Evolutionary conservation across 257 asterid species (phyloP).

Genomic region (Verbena officinalis): DNA sequence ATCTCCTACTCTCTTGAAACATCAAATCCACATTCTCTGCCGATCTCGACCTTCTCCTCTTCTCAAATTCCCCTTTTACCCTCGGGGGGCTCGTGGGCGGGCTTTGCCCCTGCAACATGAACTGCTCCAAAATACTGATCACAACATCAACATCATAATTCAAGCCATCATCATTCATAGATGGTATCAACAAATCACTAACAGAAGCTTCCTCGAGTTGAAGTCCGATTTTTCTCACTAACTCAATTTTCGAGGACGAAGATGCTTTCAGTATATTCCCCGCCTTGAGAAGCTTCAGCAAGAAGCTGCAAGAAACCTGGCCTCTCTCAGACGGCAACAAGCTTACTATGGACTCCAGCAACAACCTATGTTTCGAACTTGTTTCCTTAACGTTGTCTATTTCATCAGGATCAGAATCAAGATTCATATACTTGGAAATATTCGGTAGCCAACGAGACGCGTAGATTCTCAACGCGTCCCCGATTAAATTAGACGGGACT

Average conservation of each 20-base stretch:
- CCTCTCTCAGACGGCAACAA: conserved; percentile 74
- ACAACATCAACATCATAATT: conserved; percentile 68
- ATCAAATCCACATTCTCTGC: conserved; percentile 66
- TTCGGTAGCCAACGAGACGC: conserved; percentile 78
- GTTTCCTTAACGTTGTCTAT: conserved; percentile 35
- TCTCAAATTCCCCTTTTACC: conserved; percentile 41
- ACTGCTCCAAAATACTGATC: conserved; percentile 62
- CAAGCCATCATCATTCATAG: conserved; percentile 32
- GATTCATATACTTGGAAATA: conserved; percentile 40
- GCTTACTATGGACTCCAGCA: conserved; percentile 82
- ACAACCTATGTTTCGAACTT: conserved; percentile 55
- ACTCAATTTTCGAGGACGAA: conserved; percentile 64
- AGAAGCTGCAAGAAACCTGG: conserved; percentile 74
- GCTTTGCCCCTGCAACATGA: conserved; percentile 74
- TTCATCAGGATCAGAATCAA: conserved; percentile 33
- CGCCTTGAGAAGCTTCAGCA: conserved; percentile 79
- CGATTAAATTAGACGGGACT: conserved; percentile 58
- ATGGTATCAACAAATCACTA: conserved; percentile 68
- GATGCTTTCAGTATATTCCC: conserved; percentile 70
- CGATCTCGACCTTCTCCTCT: conserved; percentile 75
- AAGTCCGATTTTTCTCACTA: conserved; percentile 59
- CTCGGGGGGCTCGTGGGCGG: conserved; percentile 80
- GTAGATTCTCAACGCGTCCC: conserved; percentile 73
- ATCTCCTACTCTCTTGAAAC: conserved; percentile 76
- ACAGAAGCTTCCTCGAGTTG: conserved; percentile 83